phyloP scores from a whole-genome alignment of 129 eudicot species.

The Escallonia rubra region DNA sequence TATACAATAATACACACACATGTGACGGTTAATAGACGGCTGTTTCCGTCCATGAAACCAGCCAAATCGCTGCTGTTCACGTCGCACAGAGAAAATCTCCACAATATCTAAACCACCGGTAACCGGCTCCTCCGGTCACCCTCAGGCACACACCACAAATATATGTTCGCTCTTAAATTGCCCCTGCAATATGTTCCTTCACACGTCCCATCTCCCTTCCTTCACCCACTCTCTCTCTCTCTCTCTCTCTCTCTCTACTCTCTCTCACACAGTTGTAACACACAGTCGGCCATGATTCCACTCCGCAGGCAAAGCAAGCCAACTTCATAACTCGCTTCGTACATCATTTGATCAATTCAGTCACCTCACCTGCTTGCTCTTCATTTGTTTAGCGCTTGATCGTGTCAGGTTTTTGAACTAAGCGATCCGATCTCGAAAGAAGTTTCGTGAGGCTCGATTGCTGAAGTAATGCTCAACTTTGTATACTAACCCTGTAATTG shows the following conservation, averaged over 20 bases:
- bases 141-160: background rate
- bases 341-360: background rate
- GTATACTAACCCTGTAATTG: background rate
- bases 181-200: slow-evolving; percentile 24
- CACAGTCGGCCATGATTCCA: slow-evolving; percentile 15
- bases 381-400: no score
- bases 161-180: slow-evolving; percentile 29
- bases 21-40: background rate
- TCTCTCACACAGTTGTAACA: slow-evolving; percentile 4
- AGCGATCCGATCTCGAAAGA: no score
- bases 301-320: background rate
- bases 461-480: no score
- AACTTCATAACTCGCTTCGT: slow-evolving; percentile 3
- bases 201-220: slow-evolving; percentile 15
- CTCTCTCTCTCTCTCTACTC: background rate
- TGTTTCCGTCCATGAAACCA: background rate
- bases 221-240: background rate
- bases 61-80: background rate
- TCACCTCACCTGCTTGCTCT: no score
- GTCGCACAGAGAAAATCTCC: background rate
- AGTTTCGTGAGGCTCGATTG: no score
- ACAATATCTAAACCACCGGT: background rate
- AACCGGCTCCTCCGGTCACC: background rate
- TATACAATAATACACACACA: background rate
- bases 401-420: no score